Base-by-base conservation (phyloP, 306 rosid genomes). In the Castanea crenata region DNA sequence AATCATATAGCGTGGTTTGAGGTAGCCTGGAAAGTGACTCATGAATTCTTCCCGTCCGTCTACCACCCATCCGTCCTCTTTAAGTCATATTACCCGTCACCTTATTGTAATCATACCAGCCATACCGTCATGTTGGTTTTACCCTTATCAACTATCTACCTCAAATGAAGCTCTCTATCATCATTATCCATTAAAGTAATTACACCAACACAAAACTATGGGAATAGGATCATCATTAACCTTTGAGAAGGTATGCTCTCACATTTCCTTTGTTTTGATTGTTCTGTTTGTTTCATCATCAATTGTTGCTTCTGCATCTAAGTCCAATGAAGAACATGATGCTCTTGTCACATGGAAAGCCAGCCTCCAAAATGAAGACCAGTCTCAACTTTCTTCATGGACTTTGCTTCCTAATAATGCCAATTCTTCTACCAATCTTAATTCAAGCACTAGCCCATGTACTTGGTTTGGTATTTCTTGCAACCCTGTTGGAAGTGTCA, bases 281-380 rank as follows among this genome's bases (percentile, higher is more conserved):
- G 69, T 44, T 49, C 49, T 32, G 13, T 25, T 63, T 44, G 13
- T 63, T 63, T 63, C 49, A 5, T 74, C 71, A 68, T 18, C 73
- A 5, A 18, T 8, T n/a, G 12, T 41, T 27, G 78, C 46, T 76
- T 80, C 75, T 25, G 13, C 73, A 52, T 34, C 77, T 23, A 1
- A 32, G 6, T 59, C 15, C 9, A 35, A 7, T 13, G 81, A 76
- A 29, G 77, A 64, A 76, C 67, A 56, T 3, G 19, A 80, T 32
- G 87, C 84, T 57, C 82, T 84, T 76, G 76, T 84, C 46, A 76
- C 59, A 72, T 84, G 87, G 87, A 80, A 80, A 85, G 78, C 80
- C 71, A 77, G 63, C 63, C 35, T 84, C 4, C 25, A 20, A 80
- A 68, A 75, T 6, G 21, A 41, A 21, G 58, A 56, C 16, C 20